Base-by-base conservation (phyloP, 805 yeast species). In the Zygotorulaspora florentina region DNA sequence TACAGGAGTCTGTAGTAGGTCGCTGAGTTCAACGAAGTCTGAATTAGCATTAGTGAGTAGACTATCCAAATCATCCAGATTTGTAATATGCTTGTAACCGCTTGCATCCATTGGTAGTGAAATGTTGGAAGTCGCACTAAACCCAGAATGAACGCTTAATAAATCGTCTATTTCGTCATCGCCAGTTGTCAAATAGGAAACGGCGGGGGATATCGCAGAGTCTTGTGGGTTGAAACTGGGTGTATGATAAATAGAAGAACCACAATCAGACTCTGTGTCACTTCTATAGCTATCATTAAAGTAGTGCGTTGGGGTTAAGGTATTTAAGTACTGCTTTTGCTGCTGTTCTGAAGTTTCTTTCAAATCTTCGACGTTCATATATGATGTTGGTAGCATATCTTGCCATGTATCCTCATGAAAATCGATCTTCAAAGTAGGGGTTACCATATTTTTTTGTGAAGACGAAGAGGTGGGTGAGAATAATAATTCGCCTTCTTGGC, bases 151-250 rank as follows among this genome's bases (percentile, higher is more conserved):
- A 8, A 64, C 58, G 50, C 66, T 61, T 39, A 58, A 33, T 9
- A 58, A 35, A 40, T 64, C 68, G 39, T 61, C 66, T 31, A 56
- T 44, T 35, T 62, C 64, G 4, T 52, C 58, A 31, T 60, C 64
- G 9, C 55, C 53, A 10, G 57, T 51, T 16, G 60, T 52, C 28
- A 59, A 36, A 39, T 53, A 47, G 8, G 64, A 58, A 31, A 53
- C 36, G 15, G 58, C 55, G 2, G 68, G 66, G 2, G 67, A 62
- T 8, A 56, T 43, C 3, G 62, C 56, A 25, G 56, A 45, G 33
- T 58, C 61, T 13, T 48, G 54, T 8, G 58, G 52, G 16, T 50
- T 37, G 27, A 58, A 31, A 30, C 49, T 52, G 9, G 63, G 61
- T 10, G 58, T 47, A 20, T 48, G 52, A n/a, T 48, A 45, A 4